These are phyloP conservation scores for Eutrema yunnanense DNA, from an alignment of 345 rosid species.

Conservation along the genomic window DNA sequence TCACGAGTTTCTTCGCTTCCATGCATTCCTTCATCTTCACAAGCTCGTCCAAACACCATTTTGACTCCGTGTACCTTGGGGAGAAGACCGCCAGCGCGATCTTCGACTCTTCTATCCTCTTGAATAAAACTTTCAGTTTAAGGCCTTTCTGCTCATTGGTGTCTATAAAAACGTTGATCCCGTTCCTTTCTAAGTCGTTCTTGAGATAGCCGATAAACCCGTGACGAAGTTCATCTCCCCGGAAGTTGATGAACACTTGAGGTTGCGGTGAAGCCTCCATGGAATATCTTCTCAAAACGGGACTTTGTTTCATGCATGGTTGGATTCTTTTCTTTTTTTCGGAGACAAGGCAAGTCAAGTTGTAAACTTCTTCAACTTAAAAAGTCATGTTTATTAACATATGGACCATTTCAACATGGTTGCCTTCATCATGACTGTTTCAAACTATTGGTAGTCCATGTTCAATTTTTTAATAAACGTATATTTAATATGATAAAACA, in stretches of 20 bases:
- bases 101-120: neutral
- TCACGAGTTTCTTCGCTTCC: neutral
- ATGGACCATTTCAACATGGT: neutral
- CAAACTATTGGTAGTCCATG: too few species aligned
- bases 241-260: slow-evolving; percentile 4
- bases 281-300: neutral
- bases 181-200: neutral
- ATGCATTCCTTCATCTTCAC: neutral
- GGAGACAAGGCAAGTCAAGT: neutral
- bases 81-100: neutral
- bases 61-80: neutral
- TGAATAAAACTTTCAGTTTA: neutral
- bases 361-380: neutral
- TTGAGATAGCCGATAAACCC: neutral
- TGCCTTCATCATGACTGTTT: neutral
- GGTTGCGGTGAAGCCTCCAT: neutral
- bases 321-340: neutral
- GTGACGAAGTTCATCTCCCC: neutral
- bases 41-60: neutral
- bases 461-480: too few species aligned
- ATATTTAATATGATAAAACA: too few species aligned
- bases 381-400: neutral
- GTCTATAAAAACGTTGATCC: neutral
- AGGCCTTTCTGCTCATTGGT: neutral
- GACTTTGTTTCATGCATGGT: neutral